Evolutionary conservation across 169 alveolate species (phyloP).

Genomic region (Perkinsus chesapeaki): DNA sequence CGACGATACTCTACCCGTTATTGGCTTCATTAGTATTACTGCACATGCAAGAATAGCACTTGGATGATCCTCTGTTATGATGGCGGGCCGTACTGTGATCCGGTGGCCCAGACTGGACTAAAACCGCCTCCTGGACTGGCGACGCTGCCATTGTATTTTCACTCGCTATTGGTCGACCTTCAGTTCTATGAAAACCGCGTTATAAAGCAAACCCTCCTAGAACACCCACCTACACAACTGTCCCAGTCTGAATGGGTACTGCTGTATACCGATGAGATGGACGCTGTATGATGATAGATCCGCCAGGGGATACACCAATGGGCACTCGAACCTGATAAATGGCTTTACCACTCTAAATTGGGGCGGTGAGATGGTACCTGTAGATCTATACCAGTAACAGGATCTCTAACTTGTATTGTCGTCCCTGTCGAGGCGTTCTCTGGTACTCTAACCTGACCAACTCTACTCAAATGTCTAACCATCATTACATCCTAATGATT

Average conservation of each 20-base stretch:
- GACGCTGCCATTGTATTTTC: background rate
- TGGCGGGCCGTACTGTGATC: no score
- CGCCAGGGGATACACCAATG: background rate
- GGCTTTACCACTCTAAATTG: background rate
- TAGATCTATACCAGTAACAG: background rate
- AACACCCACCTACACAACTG: background rate
- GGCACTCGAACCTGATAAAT: background rate
- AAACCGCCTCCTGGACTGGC: background rate
- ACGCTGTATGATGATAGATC: background rate
- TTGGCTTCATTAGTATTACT: background rate
- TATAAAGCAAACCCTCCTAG: background rate
- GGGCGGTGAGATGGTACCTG: background rate
- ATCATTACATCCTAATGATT: no score
- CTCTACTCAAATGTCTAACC: no score
- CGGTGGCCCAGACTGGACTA: background rate
- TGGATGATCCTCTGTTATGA: background rate
- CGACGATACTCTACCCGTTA: background rate
- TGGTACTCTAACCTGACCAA: background rate
- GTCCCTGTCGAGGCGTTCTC: background rate
- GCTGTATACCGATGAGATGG: background rate
- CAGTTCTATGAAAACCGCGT: background rate
- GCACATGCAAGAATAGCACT: background rate
- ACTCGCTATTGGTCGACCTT: background rate
- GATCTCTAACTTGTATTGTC: background rate
- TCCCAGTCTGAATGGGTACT: background rate